phyloP scores from a whole-genome alignment of 1,284 basidiomycete genomes.

The Trametes versicolor region DNA sequence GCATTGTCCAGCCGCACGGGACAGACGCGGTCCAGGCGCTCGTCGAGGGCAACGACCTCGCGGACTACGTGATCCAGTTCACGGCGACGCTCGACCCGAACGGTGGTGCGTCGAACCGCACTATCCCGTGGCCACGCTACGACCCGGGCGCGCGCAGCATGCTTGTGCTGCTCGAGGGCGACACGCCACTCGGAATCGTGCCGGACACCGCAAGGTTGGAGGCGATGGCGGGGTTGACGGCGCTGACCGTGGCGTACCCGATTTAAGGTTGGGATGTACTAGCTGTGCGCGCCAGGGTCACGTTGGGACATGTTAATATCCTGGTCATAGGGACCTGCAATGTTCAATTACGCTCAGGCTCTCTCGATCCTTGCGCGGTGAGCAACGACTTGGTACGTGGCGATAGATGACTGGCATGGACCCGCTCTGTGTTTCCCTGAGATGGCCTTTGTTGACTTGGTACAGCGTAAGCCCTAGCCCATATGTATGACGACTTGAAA shows the following conservation, averaged over 20 bases:
- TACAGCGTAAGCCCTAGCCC: no score
- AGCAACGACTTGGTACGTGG: no score
- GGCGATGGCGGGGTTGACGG: conserved; percentile 17
- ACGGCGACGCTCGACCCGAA: conserved; percentile 37
- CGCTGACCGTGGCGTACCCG: conserved; percentile 9
- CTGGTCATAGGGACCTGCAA: no score
- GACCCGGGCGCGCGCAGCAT: conserved; percentile 20
- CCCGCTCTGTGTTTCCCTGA: no score
- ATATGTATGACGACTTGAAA: no score
- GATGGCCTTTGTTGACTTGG: no score
- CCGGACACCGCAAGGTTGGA: conserved; percentile 15
- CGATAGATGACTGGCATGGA: no score
- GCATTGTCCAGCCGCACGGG: conserved; percentile 22
- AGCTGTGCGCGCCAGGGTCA: no score
- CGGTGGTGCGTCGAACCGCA: conserved; percentile 21
- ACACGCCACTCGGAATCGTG: conserved; percentile 33
- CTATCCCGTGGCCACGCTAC: conserved; percentile 34
- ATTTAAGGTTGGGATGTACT: neutral
- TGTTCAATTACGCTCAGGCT: no score
- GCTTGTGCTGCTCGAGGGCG: conserved; percentile 36
- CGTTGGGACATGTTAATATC: no score
- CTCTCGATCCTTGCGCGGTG: no score
- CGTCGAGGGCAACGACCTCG: conserved; percentile 20
- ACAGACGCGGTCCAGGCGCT: conserved; percentile 29
- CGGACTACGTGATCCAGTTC: conserved; percentile 38